Conservation (phyloP, 2,329 filamentous ascomycete genomes). For the Botryotinia globosa region DNA sequence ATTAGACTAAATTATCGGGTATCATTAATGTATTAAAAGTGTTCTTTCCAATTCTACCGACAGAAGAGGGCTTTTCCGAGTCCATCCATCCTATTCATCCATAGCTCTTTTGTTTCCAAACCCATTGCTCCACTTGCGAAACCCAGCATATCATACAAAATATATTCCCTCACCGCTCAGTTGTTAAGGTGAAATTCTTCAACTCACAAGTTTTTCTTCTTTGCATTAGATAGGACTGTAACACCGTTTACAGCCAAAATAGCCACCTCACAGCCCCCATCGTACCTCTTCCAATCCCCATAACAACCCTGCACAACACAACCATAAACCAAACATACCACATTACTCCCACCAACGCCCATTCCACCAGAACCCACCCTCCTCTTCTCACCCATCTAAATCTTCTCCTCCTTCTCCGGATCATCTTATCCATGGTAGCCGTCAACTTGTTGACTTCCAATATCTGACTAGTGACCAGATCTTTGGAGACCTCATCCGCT, state of each 20-base stretch:
- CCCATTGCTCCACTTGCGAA: background rate
- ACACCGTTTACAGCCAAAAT: constrained; percentile 47
- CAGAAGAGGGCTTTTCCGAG: background rate
- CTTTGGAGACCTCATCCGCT: constrained; percentile 73
- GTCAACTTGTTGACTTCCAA: constrained; percentile 77
- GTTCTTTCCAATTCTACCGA: constrained; percentile 3
- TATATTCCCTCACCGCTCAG: background rate
- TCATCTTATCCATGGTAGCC: constrained; percentile 74
- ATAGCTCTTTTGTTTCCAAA: constrained; percentile 6
- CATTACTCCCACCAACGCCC: constrained; percentile 82
- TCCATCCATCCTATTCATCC: background rate
- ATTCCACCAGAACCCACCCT: constrained; percentile 82
- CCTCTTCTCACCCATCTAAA: constrained; percentile 73
- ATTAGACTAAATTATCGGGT: constrained; percentile 18
- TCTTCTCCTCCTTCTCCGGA: constrained; percentile 62
- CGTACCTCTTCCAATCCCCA: constrained; percentile 59
- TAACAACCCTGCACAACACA: constrained; percentile 65
- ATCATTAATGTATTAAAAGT: constrained; percentile 18
- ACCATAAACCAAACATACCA: constrained; percentile 95
- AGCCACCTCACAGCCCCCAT: constrained; percentile 71
- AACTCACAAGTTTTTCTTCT: background rate
- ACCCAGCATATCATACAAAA: background rate
- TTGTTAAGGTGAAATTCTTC: background rate
- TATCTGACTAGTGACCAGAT: constrained; percentile 73
- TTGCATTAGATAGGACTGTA: background rate